Percentiles rank a stretch among this genome's conserved stretches.
Conservation (phyloP, 371 early-diverging fungal genomes). For the Actinomortierella wolfii region DNA sequence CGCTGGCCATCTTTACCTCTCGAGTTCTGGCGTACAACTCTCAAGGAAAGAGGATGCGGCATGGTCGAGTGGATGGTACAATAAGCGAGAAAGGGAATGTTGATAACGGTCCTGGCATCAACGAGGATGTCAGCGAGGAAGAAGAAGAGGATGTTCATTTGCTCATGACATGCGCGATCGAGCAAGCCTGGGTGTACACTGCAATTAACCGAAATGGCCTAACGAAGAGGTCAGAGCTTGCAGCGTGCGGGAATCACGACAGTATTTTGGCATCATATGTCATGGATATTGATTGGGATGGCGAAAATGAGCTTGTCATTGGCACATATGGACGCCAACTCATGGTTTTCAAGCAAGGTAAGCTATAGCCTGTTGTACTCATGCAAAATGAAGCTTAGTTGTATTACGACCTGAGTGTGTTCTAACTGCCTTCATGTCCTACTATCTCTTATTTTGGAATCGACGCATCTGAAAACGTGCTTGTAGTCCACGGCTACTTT, state of each 20-base stretch:
- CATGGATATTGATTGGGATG: slow-evolving; percentile 80
- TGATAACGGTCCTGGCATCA: slow-evolving; percentile 40
- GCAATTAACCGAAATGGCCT: slow-evolving; percentile 53
- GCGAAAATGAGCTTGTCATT: slow-evolving; percentile 68
- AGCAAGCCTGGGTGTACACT: slow-evolving; percentile 63
- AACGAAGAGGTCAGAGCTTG: slow-evolving; percentile 48
- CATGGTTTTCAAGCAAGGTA: slow-evolving; percentile 66
- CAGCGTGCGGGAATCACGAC: slow-evolving; percentile 64
- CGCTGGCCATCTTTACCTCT: slow-evolving; percentile 23
- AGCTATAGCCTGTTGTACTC: too few relatives aligned
- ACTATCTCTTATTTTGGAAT: too few relatives aligned
- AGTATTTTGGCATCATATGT: slow-evolving; percentile 73
- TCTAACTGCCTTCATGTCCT: too few relatives aligned
- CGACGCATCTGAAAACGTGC: too few relatives aligned
- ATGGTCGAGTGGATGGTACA: not conserved
- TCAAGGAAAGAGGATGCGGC: slow-evolving; percentile 6
- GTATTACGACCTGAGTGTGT: too few relatives aligned
- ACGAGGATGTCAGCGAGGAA: slow-evolving; percentile 3
- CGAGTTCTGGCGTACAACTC: slow-evolving; percentile 32
- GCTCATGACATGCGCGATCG: slow-evolving; percentile 67
- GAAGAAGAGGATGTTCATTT: slow-evolving; percentile 50
- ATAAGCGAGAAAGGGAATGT: not conserved
- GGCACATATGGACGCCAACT: slow-evolving; percentile 78
- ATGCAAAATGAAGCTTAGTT: too few relatives aligned
- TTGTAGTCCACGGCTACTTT: too few relatives aligned